Conservation (phyloP, 2,329 filamentous ascomycete species). For the Ambrosiella beaveri region DNA sequence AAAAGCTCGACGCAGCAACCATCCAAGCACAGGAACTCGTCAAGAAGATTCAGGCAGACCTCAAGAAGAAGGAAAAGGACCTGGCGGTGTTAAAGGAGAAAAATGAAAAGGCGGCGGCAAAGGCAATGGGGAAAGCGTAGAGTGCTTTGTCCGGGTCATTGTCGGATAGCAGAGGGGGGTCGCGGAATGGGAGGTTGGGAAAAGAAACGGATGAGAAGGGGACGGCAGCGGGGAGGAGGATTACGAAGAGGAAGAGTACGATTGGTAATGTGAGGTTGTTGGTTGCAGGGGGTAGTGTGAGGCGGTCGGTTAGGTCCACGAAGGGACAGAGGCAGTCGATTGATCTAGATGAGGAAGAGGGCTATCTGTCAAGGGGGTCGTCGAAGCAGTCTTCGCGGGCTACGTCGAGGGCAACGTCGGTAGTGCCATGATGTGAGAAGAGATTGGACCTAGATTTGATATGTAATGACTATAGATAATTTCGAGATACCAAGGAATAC, state of each 20-base stretch:
- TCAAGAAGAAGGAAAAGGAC: conserved; percentile 46
- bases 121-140: conserved; percentile 9
- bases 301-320: conserved; percentile 7
- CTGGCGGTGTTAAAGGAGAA: conserved; percentile 43
- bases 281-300: neutral
- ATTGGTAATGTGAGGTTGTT: neutral
- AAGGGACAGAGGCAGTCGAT: conserved; percentile 5
- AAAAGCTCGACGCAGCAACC: conserved; percentile 44
- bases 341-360: neutral
- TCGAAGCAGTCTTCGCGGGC: neutral
- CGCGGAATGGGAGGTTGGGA: neutral
- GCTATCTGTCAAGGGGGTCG: neutral
- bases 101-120: conserved; percentile 27
- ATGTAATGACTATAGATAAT: too few relatives aligned
- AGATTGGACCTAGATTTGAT: too few relatives aligned
- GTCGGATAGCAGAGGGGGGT: neutral
- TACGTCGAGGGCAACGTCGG: neutral
- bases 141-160: neutral
- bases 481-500: neutral
- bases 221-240: neutral
- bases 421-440: neutral
- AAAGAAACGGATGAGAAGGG: neutral
- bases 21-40: conserved; percentile 45
- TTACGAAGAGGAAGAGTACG: neutral
- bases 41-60: conserved; percentile 39